A percentile compares a stretch with the other conserved stretches of the same genome.
Evolutionary conservation across 2,329 filamentous ascomycete species (phyloP).

Genomic region (Setomelanomma holmii): DNA sequence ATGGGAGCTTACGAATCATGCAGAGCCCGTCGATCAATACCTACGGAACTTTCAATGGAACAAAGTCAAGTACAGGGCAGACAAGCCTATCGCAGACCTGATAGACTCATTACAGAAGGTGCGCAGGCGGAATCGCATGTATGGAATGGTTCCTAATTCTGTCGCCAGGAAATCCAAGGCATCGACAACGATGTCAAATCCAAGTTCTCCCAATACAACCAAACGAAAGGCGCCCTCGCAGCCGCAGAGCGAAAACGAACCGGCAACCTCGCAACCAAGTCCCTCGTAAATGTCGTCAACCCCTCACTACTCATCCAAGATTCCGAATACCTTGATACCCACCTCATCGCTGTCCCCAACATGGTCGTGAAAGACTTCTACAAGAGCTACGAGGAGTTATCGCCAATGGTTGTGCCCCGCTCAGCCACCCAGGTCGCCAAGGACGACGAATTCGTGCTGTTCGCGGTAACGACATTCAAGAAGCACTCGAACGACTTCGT

Average conservation of each 20-base stretch:
- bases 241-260: conserved; percentile 86
- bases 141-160: neutral
- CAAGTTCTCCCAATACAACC: conserved; percentile 94
- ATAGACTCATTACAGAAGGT: conserved; percentile 90
- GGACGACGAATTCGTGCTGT: conserved; percentile 90
- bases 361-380: conserved; percentile 86
- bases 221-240: conserved; percentile 83
- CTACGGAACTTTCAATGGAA: conserved; percentile 92
- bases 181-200: conserved; percentile 96
- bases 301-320: conserved; percentile 77
- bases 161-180: conserved; percentile 78
- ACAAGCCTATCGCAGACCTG: conserved; percentile 86
- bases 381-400: conserved; percentile 84
- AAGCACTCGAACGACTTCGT: conserved; percentile 87
- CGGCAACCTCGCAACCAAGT: conserved; percentile 93
- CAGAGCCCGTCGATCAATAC: conserved; percentile 96
- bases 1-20: conserved; percentile 11
- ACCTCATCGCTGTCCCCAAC: conserved; percentile 86
- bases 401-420: conserved; percentile 91
- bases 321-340: conserved; percentile 96
- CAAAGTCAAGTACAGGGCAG: conserved; percentile 94
- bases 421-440: conserved; percentile 80
- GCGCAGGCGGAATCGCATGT: conserved; percentile 2
- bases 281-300: conserved; percentile 86
- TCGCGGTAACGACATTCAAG: conserved; percentile 90